Conservation (phyloP, 75 land plant genomes). For the Picea glauca region DNA sequence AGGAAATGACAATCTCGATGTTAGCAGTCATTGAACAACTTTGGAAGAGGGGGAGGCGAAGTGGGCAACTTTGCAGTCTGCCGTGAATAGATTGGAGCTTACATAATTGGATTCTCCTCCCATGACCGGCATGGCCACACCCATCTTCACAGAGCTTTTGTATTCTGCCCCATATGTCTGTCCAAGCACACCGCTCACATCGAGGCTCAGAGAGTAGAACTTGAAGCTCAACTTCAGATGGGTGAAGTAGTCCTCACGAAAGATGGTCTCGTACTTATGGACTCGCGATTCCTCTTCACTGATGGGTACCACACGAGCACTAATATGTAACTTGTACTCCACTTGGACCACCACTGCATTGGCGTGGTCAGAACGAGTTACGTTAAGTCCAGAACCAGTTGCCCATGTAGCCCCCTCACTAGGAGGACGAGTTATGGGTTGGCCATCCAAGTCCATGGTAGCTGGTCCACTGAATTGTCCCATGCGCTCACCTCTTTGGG, state of each 20-base stretch:
- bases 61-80: slow-evolving; percentile 23
- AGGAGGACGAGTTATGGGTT: slow-evolving; percentile 3
- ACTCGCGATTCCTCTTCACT: slow-evolving; percentile 18
- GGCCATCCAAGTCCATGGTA: background rate
- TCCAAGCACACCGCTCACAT: no score
- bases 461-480: no score
- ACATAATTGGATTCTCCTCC: slow-evolving; percentile 7
- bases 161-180: no score
- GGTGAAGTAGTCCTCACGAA: slow-evolving; percentile 20
- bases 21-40: no score
- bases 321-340: slow-evolving; percentile 7
- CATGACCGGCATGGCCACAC: background rate
- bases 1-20: no score
- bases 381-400: background rate
- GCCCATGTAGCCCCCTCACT: slow-evolving; percentile 2
- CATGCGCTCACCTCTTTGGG: no score
- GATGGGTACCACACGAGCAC: background rate
- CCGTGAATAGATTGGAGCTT: background rate
- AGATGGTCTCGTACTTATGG: slow-evolving; percentile 19
- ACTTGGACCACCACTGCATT: slow-evolving; percentile 13
- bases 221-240: no score
- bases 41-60: background rate
- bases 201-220: no score
- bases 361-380: background rate
- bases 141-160: background rate